Evolutionary conservation across 2,329 filamentous ascomycete species (phyloP), one percentile per base, ranked within the genome.

Genomic region (Cladosporium sp.): DNA sequence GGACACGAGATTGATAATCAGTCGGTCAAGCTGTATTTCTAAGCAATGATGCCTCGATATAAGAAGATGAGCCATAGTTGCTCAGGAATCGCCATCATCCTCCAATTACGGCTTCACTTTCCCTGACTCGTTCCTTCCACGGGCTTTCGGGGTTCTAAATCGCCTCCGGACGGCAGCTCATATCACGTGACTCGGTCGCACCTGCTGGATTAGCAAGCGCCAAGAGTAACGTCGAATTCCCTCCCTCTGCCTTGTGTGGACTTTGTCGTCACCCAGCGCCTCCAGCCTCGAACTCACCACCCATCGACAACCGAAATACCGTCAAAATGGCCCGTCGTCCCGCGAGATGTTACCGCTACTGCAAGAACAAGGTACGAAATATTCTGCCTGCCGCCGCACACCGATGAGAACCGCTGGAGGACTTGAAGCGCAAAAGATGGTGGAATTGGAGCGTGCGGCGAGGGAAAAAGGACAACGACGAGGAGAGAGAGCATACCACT

Each of bases 271-370:
- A 34, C 7, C 32, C 32, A 34, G 34, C 2, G 10, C 34, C 63
- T 67, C 68, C 67, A 32, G 18, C 58, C 67, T 68, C 68, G 66
- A 28, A 54, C 69, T 69, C 62, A 41, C 68, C 28, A 77, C 74
- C 79, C 82, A 79, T n/a, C 81, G 81, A 82, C 80, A 81, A 80
- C 76, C 77, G 78, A 80, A 84, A 87, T 84, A 85, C 86, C 84
- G 88, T 90, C 90, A 93, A 90, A 87, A 99, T 99, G 95, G 95
- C 95, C 81, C 93, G 95, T 85, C 93, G 95, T 91, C 95, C 95
- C 81, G 95, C 95, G 81, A 92, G 95, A 88, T 99, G 95, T 88
- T 99, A 78, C 74, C 74, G 95, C 82, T 99, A 99, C 92, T 99
- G 95, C 93, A 99, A 99, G 92, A 99, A 98, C 91, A 97, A 97